Percentiles rank a stretch among this genome's conserved stretches.
Conservation (phyloP, 345 rosid genomes). For the Orychophragmus violaceus region DNA sequence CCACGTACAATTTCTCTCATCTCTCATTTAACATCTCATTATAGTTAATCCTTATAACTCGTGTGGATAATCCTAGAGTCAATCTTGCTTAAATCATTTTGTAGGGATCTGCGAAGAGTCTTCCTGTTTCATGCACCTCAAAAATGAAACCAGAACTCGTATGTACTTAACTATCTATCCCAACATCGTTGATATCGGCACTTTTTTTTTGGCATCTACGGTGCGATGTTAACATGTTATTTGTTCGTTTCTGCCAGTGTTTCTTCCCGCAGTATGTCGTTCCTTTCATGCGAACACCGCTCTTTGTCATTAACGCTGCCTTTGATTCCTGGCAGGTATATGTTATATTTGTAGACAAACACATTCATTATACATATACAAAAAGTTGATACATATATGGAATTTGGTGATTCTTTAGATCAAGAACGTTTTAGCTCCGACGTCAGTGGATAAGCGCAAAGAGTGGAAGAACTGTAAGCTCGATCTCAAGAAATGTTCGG, state of each 20-base stretch:
- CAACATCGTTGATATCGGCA: not conserved
- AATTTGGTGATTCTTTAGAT: constrained; percentile 37
- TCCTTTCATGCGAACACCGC: constrained; percentile 55
- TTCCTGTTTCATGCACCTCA: constrained; percentile 77
- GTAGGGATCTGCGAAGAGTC: constrained; percentile 71
- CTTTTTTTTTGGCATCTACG: not conserved
- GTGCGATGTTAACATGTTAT: not conserved
- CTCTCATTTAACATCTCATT: not conserved
- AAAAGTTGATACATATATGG: not conserved
- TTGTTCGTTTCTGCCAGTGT: constrained; percentile 42
- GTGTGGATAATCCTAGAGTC: not conserved
- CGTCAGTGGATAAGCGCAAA: constrained; percentile 55
- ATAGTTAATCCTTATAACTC: not conserved
- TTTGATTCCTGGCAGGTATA: constrained; percentile 92
- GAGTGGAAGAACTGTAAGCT: constrained; percentile 73
- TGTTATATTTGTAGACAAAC: not conserved
- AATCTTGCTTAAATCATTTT: not conserved
- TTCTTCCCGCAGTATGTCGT: constrained; percentile 88
- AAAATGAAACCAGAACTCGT: constrained; percentile 63
- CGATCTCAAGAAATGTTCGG: constrained; percentile 50
- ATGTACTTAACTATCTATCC: not conserved
- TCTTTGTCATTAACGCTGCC: constrained; percentile 79
- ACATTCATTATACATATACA: not conserved
- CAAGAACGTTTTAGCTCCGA: constrained; percentile 73
- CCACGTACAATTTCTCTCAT: constrained; percentile 42